Evolutionary conservation across 176 grass and related monocot genomes (phyloP).

Genomic region (Zoysia japonica): DNA sequence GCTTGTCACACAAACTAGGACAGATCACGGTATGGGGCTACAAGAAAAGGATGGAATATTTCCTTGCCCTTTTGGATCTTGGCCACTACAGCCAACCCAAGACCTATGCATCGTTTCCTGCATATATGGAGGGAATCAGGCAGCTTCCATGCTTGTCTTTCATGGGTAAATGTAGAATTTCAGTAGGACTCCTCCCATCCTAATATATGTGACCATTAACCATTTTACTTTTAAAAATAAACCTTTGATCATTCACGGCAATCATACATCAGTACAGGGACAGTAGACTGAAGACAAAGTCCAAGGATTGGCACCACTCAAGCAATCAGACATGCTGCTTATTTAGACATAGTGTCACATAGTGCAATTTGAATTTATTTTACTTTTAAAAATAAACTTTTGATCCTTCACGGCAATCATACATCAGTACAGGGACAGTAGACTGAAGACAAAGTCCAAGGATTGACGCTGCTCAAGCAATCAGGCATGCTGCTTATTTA

Average conservation of each 20-base stretch:
- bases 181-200: too few relatives aligned
- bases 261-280: neutral
- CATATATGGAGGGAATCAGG: conserved; percentile 1
- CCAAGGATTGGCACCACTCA: neutral
- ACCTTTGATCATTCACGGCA: too few relatives aligned
- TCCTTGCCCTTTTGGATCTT: neutral
- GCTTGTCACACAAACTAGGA: neutral
- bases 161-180: neutral
- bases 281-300: neutral
- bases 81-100: neutral
- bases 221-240: too few relatives aligned
- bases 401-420: too few relatives aligned
- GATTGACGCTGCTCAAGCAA: neutral
- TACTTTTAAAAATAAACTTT: too few relatives aligned
- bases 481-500: conserved; percentile 26
- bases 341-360: conserved; percentile 15
- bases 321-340: conserved; percentile 8
- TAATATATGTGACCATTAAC: too few relatives aligned
- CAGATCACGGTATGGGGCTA: neutral
- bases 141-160: neutral
- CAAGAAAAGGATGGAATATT: neutral
- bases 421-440: neutral
- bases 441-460: neutral
- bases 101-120: neutral
- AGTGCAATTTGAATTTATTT: conserved; percentile 13